These are phyloP conservation scores for Cryptosporidium felis DNA, from an alignment of 169 alveolate genomes.

Conservation along the genomic window DNA sequence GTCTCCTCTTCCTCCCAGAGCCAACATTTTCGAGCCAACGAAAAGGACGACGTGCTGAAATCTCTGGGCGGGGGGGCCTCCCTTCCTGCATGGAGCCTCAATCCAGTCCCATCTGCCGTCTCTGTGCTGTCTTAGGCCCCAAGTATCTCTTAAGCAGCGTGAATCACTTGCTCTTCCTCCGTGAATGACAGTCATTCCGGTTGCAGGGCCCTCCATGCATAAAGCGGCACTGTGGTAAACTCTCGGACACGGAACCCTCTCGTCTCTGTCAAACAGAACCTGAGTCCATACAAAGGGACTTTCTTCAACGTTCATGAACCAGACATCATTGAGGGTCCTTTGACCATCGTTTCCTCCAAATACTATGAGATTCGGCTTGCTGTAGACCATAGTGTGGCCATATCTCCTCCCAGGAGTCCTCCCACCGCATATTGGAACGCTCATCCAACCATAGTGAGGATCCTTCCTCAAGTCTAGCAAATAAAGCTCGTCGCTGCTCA, in stretches of 20 bases:
- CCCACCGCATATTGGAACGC: constrained; percentile 95
- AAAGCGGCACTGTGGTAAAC: constrained; percentile 95
- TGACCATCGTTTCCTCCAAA: constrained; percentile 99
- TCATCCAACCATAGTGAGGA: constrained; percentile 94
- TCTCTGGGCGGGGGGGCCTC: constrained; percentile 89
- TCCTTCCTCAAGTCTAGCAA: constrained; percentile 94
- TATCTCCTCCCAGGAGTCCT: constrained; percentile 98
- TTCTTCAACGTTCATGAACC: constrained; percentile 96
- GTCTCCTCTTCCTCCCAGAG: constrained; percentile 96
- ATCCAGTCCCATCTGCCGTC: constrained; percentile 99
- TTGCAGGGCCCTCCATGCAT: constrained; percentile 95
- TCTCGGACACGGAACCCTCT: constrained; percentile 91
- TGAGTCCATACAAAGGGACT: constrained; percentile 96
- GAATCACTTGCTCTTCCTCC: constrained; percentile 97
- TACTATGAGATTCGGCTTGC: constrained; percentile 94
- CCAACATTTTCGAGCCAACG: constrained; percentile 89
- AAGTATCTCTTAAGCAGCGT: constrained; percentile 94
- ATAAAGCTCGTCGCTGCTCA: constrained; percentile 95
- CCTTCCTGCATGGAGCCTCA: constrained; percentile 94
- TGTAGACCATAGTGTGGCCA: constrained; percentile 97
- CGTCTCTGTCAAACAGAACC: constrained; percentile 83
- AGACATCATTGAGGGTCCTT: constrained; percentile 94
- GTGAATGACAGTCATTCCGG: constrained; percentile 98
- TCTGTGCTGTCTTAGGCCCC: constrained; percentile 99
- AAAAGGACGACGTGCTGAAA: constrained; percentile 89